A percentile compares a stretch with the other conserved stretches of the same genome.
Evolutionary conservation across 768 basidiomycete genomes (phyloP).

Genomic region (Dacryopinax spathularia): DNA sequence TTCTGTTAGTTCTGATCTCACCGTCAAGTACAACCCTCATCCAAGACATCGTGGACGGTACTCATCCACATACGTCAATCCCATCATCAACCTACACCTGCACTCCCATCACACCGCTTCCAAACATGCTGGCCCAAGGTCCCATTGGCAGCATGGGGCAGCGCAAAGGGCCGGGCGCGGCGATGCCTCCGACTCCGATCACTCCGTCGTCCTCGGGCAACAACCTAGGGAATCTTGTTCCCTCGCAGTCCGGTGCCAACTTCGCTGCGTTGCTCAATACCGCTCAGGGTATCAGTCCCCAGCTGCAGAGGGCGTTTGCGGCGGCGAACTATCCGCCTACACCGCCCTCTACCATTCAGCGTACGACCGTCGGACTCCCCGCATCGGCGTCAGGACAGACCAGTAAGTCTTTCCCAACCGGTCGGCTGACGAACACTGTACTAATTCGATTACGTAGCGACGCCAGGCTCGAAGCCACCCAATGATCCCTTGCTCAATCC

Average conservation of each 20-base stretch:
- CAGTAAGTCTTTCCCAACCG: conserved; percentile 38
- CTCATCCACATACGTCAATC: no score
- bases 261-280: neutral
- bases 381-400: conserved; percentile 32
- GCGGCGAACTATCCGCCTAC: neutral
- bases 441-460: conserved; percentile 23
- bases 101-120: no score
- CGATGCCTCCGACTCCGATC: neutral
- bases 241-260: no score
- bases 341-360: neutral
- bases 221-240: no score
- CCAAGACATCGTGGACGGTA: no score
- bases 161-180: neutral
- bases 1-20: no score
- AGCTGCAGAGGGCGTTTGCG: neutral
- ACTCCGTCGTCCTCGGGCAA: neutral
- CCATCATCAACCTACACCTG: no score
- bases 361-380: conserved; percentile 22
- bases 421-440: conserved; percentile 23
- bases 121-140: no score
- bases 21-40: no score
- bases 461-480: conserved; percentile 26
- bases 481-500: conserved; percentile 20
- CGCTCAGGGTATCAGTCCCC: neutral
- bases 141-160: no score